Base-by-base conservation (phyloP, 83 land plant genomes). In the Diphasiastrum complanatum region DNA sequence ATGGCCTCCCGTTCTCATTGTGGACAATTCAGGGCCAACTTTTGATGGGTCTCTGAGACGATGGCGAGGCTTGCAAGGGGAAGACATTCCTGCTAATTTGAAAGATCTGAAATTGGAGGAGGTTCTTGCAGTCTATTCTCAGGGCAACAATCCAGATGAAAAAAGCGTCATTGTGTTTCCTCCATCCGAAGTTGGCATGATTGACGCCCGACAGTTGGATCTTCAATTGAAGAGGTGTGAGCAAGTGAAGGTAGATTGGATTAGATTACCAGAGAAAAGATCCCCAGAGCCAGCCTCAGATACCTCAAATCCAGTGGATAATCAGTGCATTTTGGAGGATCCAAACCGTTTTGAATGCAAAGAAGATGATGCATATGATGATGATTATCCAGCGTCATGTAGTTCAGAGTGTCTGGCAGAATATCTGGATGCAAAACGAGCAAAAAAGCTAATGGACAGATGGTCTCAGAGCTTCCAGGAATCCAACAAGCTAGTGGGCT, bases 1-100 rank as follows among this genome's bases (percentile, higher is more conserved):
- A 2, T 56, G 60, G 60, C 60, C 60, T 32, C 60, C 60, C 23
- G 23, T 56, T 3, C 60, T 56, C 36, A 36, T 56, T 1, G 60
- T 56, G 2, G 60, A 56, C 2, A 56, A 56, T 18, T 36, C 40
- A 4, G 38, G 12, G 26, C 33, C 16, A 2, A 32, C 60, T 19
- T 56, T 56, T 18, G 60, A 56, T 56, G 60, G 60, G 5, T 2
- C 36, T 2, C 60, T 56, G 22, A 3, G 60, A 1, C 60, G 60
- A 2, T 56, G 37, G 60, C 33, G 36, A 27, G 60, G 60, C 11
- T 41, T 56, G 6, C 60, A 56, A 18, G 60, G 60, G 2, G 36
- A 33, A 19, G 60, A 33, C 12, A 25, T 56, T n/a, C 60, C 60
- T 2, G 2, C 14, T 14, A 51, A 18, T 11, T 14, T 56, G 11